These are phyloP conservation scores for Neurospora discreta DNA, from an alignment of 495 filamentous ascomycete genomes.

Conservation along the genomic window DNA sequence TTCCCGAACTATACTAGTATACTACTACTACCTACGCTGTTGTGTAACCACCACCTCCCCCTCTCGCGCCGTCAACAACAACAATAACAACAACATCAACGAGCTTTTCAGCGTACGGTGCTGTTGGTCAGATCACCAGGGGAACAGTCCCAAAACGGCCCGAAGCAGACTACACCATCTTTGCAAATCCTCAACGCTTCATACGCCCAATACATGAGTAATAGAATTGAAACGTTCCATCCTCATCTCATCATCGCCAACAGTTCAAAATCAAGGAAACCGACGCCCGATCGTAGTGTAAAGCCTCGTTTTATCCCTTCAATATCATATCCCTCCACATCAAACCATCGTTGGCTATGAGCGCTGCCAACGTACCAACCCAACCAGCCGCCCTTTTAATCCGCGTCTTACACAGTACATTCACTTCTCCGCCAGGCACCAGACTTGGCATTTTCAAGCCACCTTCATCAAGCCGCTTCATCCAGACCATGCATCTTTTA, in stretches of 20 bases:
- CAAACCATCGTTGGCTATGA: not conserved
- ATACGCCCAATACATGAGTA: not conserved
- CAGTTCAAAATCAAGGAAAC: not conserved
- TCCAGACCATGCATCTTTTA: fast-evolving
- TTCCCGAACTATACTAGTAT: not conserved
- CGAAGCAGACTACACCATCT: not conserved
- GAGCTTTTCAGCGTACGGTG: not conserved
- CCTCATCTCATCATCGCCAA: not conserved
- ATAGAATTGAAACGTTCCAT: not conserved
- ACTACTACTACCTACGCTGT: not conserved
- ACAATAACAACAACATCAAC: no score
- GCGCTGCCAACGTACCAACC: not conserved
- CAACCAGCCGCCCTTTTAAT: not conserved
- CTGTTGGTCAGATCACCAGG: not conserved
- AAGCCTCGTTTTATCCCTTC: not conserved
- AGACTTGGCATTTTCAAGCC: not conserved
- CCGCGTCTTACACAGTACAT: not conserved
- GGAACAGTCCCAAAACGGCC: not conserved
- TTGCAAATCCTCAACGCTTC: not conserved
- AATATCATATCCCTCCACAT: no score
- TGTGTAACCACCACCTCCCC: not conserved
- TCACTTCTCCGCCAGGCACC: not conserved
- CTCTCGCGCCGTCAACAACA: not conserved
- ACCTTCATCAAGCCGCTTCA: not conserved
- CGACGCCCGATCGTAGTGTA: not conserved